phyloP scores from a whole-genome alignment of 2,329 filamentous ascomycete genomes.

The Monosporascus sp. region DNA sequence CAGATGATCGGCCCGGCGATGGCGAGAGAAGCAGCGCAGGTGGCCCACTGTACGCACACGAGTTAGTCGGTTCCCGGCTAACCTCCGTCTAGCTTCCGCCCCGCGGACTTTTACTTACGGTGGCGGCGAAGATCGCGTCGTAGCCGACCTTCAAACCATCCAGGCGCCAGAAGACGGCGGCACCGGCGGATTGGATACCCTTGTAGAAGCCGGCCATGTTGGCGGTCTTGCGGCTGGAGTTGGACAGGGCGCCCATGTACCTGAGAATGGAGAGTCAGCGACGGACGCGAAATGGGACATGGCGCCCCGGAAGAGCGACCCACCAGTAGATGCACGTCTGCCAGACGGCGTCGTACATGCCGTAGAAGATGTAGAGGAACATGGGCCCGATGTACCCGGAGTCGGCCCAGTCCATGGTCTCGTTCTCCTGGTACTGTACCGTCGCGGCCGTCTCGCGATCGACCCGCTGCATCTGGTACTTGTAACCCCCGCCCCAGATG shows the following conservation, averaged over 20 bases:
- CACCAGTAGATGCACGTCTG: constrained; percentile 92
- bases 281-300: constrained; percentile 20
- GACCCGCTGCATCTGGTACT: constrained; percentile 56
- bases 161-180: constrained; percentile 69
- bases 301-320: constrained; percentile 52
- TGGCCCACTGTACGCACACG: constrained; percentile 54
- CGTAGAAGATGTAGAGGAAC: constrained; percentile 59
- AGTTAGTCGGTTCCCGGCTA: constrained; percentile 1
- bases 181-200: constrained; percentile 78
- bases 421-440: constrained; percentile 8
- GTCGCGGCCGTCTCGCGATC: constrained; percentile 30
- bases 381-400: constrained; percentile 63
- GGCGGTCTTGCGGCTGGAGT: constrained; percentile 86
- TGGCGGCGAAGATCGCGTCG: constrained; percentile 64
- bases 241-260: constrained; percentile 90
- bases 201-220: constrained; percentile 92
- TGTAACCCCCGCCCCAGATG: constrained; percentile 70
- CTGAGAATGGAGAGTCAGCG: constrained; percentile 31
- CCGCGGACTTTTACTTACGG: constrained; percentile 27
- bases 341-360: constrained; percentile 68
- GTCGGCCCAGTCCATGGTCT: constrained; percentile 49
- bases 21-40: constrained; percentile 68
- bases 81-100: neutral
- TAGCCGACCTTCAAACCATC: constrained; percentile 59
- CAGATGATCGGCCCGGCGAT: constrained; percentile 76